Percentiles rank a stretch among this genome's conserved stretches.
phyloP scores from a whole-genome alignment of 2,329 filamentous ascomycete species.

The Corniculantispora saksenae region DNA sequence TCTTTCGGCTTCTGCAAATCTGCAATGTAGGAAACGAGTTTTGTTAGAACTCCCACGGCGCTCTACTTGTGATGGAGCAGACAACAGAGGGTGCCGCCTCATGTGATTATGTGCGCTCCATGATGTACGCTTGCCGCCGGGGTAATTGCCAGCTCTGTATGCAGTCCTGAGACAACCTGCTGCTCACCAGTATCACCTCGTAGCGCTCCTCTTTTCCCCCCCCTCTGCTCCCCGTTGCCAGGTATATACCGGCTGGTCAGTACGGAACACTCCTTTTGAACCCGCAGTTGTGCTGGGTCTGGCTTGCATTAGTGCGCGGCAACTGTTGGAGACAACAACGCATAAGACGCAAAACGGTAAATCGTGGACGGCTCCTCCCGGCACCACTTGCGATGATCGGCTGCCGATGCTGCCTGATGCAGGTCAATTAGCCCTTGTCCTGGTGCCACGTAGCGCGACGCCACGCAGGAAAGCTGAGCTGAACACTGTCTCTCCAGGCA shows the following conservation, averaged over 20 bases:
- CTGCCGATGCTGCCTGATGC: background rate
- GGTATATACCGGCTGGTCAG: background rate
- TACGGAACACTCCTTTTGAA: background rate
- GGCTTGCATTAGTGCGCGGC: constrained; percentile 12
- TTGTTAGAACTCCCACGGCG: background rate
- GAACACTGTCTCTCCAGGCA: background rate
- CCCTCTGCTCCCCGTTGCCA: background rate
- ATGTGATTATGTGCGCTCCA: background rate
- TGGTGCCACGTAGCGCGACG: constrained; percentile 11
- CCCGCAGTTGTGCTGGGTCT: background rate
- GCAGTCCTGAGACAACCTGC: constrained; percentile 8
- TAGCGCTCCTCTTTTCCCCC: background rate
- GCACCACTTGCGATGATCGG: constrained; percentile 7
- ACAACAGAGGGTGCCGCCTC: background rate
- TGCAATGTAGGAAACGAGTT: background rate
- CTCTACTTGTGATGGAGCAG: background rate
- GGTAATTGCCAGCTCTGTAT: background rate
- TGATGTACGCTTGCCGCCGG: background rate
- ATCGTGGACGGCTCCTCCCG: constrained; percentile 11
- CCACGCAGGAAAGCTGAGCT: constrained; percentile 6
- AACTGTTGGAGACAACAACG: background rate
- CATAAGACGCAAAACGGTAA: background rate
- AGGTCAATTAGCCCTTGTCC: background rate
- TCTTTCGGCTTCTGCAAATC: background rate
- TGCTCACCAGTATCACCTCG: background rate